Percentiles rank a stretch among this genome's conserved stretches.
Conservation (phyloP, 75 land plant genomes). For the Pinus tabuliformis region DNA sequence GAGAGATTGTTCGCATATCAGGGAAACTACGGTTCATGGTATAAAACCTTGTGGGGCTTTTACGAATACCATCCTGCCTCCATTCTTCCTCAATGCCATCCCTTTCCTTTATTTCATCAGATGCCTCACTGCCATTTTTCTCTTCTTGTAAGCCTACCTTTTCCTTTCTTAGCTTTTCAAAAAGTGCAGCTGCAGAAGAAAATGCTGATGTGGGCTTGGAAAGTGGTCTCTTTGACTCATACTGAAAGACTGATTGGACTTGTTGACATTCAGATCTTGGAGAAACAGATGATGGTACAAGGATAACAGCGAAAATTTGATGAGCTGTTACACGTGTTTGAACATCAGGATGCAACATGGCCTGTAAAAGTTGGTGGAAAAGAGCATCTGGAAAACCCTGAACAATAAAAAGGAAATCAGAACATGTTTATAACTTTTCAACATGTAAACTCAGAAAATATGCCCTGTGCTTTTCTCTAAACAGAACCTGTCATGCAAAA, state of each 20-base stretch:
- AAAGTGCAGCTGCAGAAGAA: slow-evolving; percentile 62
- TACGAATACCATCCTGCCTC: slow-evolving; percentile 29
- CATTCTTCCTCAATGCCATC: slow-evolving; percentile 33
- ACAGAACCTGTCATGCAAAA: not conserved
- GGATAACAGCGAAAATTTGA: slow-evolving; percentile 61
- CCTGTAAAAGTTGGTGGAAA: slow-evolving; percentile 73
- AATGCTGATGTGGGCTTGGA: slow-evolving; percentile 45
- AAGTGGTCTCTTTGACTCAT: slow-evolving; percentile 30
- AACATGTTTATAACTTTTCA: not conserved
- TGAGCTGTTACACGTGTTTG: slow-evolving; percentile 89
- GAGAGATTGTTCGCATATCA: slow-evolving; percentile 27
- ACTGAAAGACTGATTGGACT: slow-evolving; percentile 12
- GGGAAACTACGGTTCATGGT: slow-evolving; percentile 28
- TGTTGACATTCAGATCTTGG: slow-evolving; percentile 14
- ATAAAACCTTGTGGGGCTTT: slow-evolving; percentile 48
- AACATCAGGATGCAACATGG: slow-evolving; percentile 85
- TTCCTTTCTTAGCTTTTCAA: slow-evolving; percentile 77
- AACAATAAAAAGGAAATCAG: not conserved
- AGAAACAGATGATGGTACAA: slow-evolving; percentile 44
- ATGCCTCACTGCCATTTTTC: slow-evolving; percentile 18
- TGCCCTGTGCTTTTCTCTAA: not conserved
- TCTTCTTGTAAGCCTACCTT: slow-evolving; percentile 33
- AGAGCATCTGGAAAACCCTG: slow-evolving; percentile 92
- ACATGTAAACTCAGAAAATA: not conserved
- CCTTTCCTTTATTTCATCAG: slow-evolving; percentile 33